Evolutionary conservation across 148 eudicot genomes (phyloP), one percentile per base, ranked within the genome.

Genomic region (Fagopyrum esculentum): DNA sequence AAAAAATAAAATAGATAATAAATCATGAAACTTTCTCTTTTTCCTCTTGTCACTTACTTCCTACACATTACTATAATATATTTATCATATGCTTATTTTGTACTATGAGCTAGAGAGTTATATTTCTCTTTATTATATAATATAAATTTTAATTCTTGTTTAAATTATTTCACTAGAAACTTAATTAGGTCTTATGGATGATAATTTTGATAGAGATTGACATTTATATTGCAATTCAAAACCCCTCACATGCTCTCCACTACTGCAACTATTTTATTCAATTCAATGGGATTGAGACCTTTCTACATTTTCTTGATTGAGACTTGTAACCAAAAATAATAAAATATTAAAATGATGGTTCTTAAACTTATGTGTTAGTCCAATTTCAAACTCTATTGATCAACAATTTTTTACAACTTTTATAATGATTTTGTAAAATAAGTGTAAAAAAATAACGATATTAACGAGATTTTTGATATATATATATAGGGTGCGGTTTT

Each of bases 231-330:
- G 66, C 66, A 29, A 63, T 63, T 29, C 69, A 30, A 15, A 63
- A 63, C 69, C 47, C 17, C 70, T 64, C 47, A 66, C 71, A 66
- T 66, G 71, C 2, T 63, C 9, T 59, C 9, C 71, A 66, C 19
- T 57, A 5, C 29, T 57, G 63, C 63, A 6, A 17, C 30, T 57
- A 19, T 3, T 19, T 57, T 7, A 57, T 17, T 29, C 47, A 16
- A 59, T 66, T 66, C 12, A 66, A 29, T 43, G 71, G 45, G 70
- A 15, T 10, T n/a, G 71, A 7, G 46, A 66, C 71, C 71, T 12
- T 66, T 13, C 43, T 5, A 64, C 35, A 11, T 29, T 63, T 63
- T 30, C 69, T 63, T 30, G 69, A 63, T 30, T 2, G 69, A 29
- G 69, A 63, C 69, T 63, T 30, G 6, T 29, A 63, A 63, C 69